Evolutionary conservation across 202 grass and related monocot genomes (phyloP).

Genomic region (Panicum hallii): DNA sequence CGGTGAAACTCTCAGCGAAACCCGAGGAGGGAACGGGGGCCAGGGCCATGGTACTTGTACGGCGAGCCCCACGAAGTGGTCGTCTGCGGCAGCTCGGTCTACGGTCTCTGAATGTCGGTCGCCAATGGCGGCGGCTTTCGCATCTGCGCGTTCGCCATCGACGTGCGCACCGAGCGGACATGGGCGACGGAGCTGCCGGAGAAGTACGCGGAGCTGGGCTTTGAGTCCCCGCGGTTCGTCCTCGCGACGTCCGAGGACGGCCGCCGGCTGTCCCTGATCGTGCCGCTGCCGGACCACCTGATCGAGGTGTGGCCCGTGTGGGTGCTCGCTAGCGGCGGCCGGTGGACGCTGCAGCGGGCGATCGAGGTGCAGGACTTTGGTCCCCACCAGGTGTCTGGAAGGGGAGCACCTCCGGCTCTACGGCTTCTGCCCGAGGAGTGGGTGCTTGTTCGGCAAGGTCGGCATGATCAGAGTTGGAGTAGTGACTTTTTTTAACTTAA

Average conservation of each 20-base stretch:
- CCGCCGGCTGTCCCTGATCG: background rate
- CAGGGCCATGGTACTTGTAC: too few species aligned
- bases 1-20: background rate
- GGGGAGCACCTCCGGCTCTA: too few species aligned
- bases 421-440: background rate
- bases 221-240: background rate
- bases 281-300: background rate
- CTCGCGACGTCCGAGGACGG: background rate
- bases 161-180: background rate
- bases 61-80: too few species aligned
- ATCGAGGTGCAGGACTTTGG: background rate
- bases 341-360: background rate
- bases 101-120: too few species aligned
- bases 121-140: too few species aligned
- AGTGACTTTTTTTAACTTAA: too few species aligned
- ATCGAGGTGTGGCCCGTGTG: background rate
- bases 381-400: too few species aligned
- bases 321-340: background rate
- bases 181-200: background rate
- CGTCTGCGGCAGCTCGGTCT: too few species aligned
- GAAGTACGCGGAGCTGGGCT: background rate
- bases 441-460: background rate
- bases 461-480: too few species aligned
- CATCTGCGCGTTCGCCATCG: background rate
- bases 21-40: background rate